A percentile compares a stretch with the other conserved stretches of the same genome.
Evolutionary conservation across 352 stramenopile genomes (phyloP).

Genomic region (Blastocystis sp.): DNA sequence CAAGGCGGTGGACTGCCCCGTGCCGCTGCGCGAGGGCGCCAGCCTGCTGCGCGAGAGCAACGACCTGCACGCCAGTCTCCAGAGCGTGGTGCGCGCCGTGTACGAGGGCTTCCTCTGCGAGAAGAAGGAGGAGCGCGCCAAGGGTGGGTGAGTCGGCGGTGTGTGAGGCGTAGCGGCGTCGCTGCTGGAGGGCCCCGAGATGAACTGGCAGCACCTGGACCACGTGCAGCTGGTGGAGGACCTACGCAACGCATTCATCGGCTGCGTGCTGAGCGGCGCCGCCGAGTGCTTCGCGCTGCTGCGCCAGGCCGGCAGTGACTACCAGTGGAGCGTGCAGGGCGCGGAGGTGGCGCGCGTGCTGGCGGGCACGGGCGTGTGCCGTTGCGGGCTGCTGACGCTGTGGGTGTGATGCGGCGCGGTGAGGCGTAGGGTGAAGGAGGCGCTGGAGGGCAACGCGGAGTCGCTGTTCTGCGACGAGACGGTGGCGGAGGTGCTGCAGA

Average conservation of each 20-base stretch:
- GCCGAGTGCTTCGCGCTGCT: constrained; percentile 76
- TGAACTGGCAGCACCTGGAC: constrained; percentile 75
- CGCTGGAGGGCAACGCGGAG: neutral
- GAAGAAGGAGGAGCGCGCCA: neutral
- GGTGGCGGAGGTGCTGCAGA: constrained; percentile 73
- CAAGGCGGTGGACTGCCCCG: constrained; percentile 86
- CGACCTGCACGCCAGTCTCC: neutral
- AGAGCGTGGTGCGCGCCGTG: neutral
- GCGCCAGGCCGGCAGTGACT: constrained; percentile 85
- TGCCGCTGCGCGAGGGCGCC: neutral
- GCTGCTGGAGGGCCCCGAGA: neutral
- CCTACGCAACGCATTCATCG: constrained; percentile 37
- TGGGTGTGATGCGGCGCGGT: neutral
- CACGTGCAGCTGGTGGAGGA: constrained; percentile 92
- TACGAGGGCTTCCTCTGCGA: neutral
- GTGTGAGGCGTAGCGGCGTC: neutral
- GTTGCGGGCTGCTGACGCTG: constrained; percentile 18
- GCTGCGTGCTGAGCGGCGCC: neutral
- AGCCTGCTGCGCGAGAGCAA: neutral
- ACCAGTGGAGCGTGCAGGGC: constrained; percentile 92
- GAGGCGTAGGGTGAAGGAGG: constrained; percentile 39
- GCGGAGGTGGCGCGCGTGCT: constrained; percentile 84
- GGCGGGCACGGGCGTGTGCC: neutral
- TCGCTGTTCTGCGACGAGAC: neutral
- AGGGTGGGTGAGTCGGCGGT: neutral